Base-by-base conservation (phyloP, 257 asterid genomes). In the Lavandula angustifolia region DNA sequence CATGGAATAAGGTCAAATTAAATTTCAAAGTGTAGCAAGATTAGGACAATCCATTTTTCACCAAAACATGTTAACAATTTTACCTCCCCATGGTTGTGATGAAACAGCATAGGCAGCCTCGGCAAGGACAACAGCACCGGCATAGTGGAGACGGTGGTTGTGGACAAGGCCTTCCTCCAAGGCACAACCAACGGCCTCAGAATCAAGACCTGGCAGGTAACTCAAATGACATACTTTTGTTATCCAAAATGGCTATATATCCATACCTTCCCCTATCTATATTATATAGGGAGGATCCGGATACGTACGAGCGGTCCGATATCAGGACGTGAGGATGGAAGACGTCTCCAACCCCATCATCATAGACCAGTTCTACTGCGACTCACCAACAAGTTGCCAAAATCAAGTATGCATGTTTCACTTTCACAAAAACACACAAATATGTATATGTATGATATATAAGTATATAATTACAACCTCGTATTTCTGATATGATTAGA, bases 131-230 rank as follows among this genome's bases (percentile, higher is more conserved):
- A 86, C 84, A 76, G 89, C 14, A 80, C 79, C 1, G 94, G 85
- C 67, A 76, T 78, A 61, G 97, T 92, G 9, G 82, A 90, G 73
- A 72, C 69, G 62, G 74, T 92, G 61, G 94, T 87, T 14, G 71
- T 92, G 42, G 92, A 87, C 62, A 80, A 78, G 29, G 96, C 97
- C 31, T 72, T 84, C 70, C 80, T 92, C 46, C 71, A 65, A 46
- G 92, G 86, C 32, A 73, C 97, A 14, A 80, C 84, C 18, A 92
- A 92, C 68, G 99, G 99, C 73, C 92, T 92, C 48, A 80, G 99
- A 66, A 92, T 92, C 81, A 92, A 92, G 90, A 92, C 99, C n/a
- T 92, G 89, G 90, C 99, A 92, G 96, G 98, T 88, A 70, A 50
- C 32, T 12, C 4, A 13, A 4, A 35, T 3, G 4, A 8, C 0